Conservation (phyloP, 208 protist genomes). For the Porcisia hertigi region DNA sequence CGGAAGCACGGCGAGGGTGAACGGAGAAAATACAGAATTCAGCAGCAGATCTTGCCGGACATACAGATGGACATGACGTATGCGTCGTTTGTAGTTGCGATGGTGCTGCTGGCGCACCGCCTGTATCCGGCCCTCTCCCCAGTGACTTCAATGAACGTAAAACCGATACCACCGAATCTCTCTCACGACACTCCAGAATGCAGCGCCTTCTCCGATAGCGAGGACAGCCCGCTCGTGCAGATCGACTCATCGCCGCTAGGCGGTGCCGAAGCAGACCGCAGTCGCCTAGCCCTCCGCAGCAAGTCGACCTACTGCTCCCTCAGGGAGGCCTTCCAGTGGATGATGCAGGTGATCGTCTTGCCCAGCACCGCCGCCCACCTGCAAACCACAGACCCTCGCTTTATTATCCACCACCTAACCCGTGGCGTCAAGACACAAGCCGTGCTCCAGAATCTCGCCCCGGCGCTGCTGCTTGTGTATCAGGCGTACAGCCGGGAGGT, state of each 20-base stretch:
- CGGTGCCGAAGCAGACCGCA: background rate
- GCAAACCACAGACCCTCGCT: slow-evolving; percentile 3
- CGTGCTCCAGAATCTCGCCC: slow-evolving; percentile 50
- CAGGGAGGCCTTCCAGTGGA: slow-evolving; percentile 14
- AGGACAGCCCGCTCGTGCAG: background rate
- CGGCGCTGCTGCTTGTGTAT: slow-evolving; percentile 68
- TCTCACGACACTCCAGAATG: background rate
- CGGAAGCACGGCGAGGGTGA: background rate
- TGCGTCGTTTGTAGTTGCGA: slow-evolving; percentile 63
- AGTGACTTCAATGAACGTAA: background rate
- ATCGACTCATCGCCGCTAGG: background rate
- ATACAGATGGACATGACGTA: slow-evolving; percentile 65
- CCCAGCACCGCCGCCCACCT: slow-evolving; percentile 21
- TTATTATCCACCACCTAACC: slow-evolving; percentile 52
- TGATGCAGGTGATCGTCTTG: slow-evolving; percentile 29
- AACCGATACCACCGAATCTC: too few species aligned
- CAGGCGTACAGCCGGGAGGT: slow-evolving; percentile 79
- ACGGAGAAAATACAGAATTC: background rate
- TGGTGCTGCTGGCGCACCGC: slow-evolving; percentile 61
- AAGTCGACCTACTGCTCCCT: slow-evolving; percentile 22
- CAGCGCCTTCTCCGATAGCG: background rate
- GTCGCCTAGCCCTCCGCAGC: background rate
- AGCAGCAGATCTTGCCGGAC: slow-evolving; percentile 24
- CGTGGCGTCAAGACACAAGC: slow-evolving; percentile 55
- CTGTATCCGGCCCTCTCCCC: slow-evolving; percentile 40